These are phyloP conservation scores for Neurospora sp. DNA, from an alignment of 2,329 filamentous ascomycete genomes.

Conservation along the genomic window DNA sequence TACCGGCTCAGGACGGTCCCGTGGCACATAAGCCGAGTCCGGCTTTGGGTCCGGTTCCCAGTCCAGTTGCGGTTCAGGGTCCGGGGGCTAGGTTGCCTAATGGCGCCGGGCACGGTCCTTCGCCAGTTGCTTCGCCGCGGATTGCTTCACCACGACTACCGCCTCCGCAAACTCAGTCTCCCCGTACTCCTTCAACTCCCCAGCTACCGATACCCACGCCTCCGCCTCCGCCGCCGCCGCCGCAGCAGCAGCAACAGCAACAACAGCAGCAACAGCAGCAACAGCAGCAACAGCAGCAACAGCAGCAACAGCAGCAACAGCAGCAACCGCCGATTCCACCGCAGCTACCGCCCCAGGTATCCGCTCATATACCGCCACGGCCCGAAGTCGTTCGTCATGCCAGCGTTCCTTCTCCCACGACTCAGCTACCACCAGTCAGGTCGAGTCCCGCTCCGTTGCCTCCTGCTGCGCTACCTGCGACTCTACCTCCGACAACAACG, in stretches of 20 bases:
- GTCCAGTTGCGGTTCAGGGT: neutral
- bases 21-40: slow-evolving; percentile 1
- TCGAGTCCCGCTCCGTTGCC: neutral
- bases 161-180: neutral
- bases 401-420: slow-evolving; percentile 4
- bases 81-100: neutral
- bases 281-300: slow-evolving; percentile 5
- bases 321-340: slow-evolving; percentile 15
- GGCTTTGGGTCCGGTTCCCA: neutral
- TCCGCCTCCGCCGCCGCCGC: slow-evolving; percentile 1
- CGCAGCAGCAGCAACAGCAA: neutral
- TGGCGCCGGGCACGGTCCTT: slow-evolving; percentile 5
- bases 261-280: slow-evolving; percentile 1
- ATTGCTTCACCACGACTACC: neutral
- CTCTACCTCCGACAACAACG: neutral
- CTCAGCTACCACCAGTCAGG: slow-evolving; percentile 2
- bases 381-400: slow-evolving; percentile 4
- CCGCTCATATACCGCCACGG: neutral
- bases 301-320: slow-evolving; percentile 1
- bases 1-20: neutral
- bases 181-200: slow-evolving; percentile 1
- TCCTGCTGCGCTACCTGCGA: neutral
- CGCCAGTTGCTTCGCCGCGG: slow-evolving; percentile 7
- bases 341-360: slow-evolving; percentile 15
- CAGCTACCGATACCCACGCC: slow-evolving; percentile 4